phyloP scores from a whole-genome alignment of 768 basidiomycete species.

The Leccinum rimulosum region DNA sequence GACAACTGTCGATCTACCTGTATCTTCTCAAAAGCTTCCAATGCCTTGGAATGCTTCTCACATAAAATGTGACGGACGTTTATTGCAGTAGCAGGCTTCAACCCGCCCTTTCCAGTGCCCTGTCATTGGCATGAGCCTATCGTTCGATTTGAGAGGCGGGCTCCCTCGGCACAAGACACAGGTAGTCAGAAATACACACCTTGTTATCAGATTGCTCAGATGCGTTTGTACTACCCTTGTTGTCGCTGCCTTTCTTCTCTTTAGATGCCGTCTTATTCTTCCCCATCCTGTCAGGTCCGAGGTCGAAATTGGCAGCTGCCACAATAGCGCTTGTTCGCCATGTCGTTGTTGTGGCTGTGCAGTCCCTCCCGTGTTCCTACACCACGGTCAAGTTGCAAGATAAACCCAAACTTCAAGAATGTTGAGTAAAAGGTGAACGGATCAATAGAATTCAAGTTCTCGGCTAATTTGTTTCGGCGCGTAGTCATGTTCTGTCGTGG shows the following conservation, averaged over 20 bases:
- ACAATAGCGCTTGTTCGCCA: too few species aligned
- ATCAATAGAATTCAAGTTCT: not conserved
- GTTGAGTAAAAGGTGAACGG: slow-evolving; percentile 35
- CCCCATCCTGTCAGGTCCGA: slow-evolving; percentile 17
- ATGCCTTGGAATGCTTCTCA: slow-evolving; percentile 80
- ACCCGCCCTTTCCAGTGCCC: slow-evolving; percentile 45
- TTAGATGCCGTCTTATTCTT: slow-evolving; percentile 28
- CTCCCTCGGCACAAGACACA: not conserved
- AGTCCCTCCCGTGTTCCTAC: too few species aligned
- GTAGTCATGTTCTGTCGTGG: slow-evolving; percentile 92
- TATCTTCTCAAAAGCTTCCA: slow-evolving; percentile 76
- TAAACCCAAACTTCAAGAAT: too few species aligned
- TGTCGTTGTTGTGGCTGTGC: slow-evolving; percentile 8
- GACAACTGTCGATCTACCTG: slow-evolving; percentile 45
- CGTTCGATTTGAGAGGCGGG: not conserved
- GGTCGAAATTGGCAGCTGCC: too few species aligned
- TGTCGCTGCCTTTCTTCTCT: slow-evolving; percentile 23
- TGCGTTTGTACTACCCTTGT: slow-evolving; percentile 15
- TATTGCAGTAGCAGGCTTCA: slow-evolving; percentile 78
- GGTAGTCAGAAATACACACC: slow-evolving; percentile 14
- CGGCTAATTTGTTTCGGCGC: slow-evolving; percentile 7
- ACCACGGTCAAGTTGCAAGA: not conserved
- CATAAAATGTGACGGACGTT: slow-evolving; percentile 88
- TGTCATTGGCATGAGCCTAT: slow-evolving; percentile 14
- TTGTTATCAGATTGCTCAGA: slow-evolving; percentile 23